Evolutionary conservation across 139 green algal species (phyloP), one percentile per base, ranked within the genome.

Genomic region (Coccomyxa sp.): DNA sequence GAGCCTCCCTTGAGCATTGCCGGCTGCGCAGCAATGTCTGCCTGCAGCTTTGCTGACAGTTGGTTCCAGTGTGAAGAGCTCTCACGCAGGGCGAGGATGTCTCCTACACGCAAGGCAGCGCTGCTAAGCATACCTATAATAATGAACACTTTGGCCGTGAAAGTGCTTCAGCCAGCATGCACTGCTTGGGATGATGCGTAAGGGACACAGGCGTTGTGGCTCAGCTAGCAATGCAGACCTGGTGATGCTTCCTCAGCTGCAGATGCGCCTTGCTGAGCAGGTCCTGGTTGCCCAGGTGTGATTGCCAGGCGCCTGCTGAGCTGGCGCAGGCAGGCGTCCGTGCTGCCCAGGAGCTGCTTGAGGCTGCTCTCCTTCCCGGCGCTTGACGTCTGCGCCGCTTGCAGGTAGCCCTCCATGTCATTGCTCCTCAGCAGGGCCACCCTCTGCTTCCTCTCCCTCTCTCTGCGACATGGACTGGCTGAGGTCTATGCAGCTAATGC

Each of bases 401-500:
- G 75, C 16, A 95, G 81, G 82, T 98, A 98, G 0, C 80, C 87
- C 18, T 90, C 79, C 81, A 98, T 81, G 76, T 97, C 90, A 74
- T 93, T 90, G 7, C 78, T 76, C 38, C 88, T 87, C 12, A 98
- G 87, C 6, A 91, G 85, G 35, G 84, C 77, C 70, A 98, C 79
- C 7, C 93, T 86, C 64, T 86, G 88, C 88, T 71, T 78, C 82
- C 79, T 91, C 86, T 78, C 81, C 82, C 68, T 64, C 50, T 22
- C 22, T 64, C 1, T 12, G 18, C 22, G 50, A 64, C 18, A 31
- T 64, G 50, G 50, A 64, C 50, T 31, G 22, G 50, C 22, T 64
- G 18, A 64, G 50, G 50, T 22, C 50, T 64, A n/a, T n/a, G n/a
- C n/a, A n/a, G n/a, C n/a, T n/a, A n/a, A n/a, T n/a, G n/a, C n/a